Evolutionary conservation across 805 yeast species (phyloP), one percentile per base, ranked within the genome.

Genomic region (Myxozyma vanderwaltii): DNA sequence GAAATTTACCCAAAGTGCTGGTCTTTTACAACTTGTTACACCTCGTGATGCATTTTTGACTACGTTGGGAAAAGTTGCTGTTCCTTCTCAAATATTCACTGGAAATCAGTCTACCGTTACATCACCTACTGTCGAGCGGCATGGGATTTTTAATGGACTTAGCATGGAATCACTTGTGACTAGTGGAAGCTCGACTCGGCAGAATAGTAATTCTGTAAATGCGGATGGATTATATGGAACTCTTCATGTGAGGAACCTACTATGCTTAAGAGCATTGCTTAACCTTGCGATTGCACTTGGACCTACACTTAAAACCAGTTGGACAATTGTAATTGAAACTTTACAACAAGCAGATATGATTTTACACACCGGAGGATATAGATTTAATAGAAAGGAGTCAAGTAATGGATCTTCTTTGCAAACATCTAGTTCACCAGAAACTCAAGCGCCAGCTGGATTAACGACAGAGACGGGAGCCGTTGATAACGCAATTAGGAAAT

Each of bases 281-380:
- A 88, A 89, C 60, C 75, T 92, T 50, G 91, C 92, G 0, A 80
- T 85, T 2, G 88, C 96, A 0, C 73, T 92, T n/a, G 97, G 97
- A 0, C 81, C 91, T 0, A 81, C 84, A 0, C 76, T 92, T 15
- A 81, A 80, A 4, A 70, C 63, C 1, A 82, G 87, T 33, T 92
- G 98, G 98, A 72, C 74, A 12, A 78, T 78, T 17, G 70, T 86
- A 3, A 68, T 85, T 19, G 78, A 82, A 3, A 81, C 95, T 0
- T 76, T 90, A 57, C 68, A 69, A 45, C 56, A 55, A 33, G 69
- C 65, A 8, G 72, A 71, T 44, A 53, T 54, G 33, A 41, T 68
- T 8, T 56, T 68, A 23, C 59, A 54, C 51, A 54, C 62, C 10
- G 55, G 53, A 13, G 59, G 63, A n/a, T 55, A 49, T 40, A 19